Evolutionary conservation across 495 filamentous ascomycete genomes (phyloP), one percentile per base, ranked within the genome.

Genomic region (Penicillium macrosclerotiorum): DNA sequence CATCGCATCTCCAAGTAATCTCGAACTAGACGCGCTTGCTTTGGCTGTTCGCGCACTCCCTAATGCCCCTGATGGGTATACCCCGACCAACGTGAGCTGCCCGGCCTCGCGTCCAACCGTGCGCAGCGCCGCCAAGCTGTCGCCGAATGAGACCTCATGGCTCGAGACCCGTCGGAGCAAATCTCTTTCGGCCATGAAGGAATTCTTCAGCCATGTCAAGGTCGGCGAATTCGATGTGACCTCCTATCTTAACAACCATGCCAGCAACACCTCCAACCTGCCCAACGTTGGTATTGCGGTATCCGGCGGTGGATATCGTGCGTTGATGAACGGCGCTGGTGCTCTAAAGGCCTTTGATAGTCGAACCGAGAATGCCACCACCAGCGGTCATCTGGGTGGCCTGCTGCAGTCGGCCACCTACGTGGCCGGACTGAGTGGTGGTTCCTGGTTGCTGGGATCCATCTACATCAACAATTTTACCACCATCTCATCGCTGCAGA

Each of bases 391-490:
- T 33, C 72, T 97, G 32, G 91, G 93, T 44, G 91, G 91, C 12
- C 65, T 96, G 42, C 71, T 96, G 26, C 92, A 97, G 71, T 75
- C 85, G 1, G 67, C 85, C 3, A 96, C 90, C 0, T 97, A 97
- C 62, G 49, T 96, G 12, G 74, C 89, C 13, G 92, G 89, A 25
- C 73, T 96, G 14, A 91, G 86, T 12, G 92, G 92, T 24, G 93
- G 92, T 40, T 80, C 83, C 9, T 97, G 92, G 92, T 68, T 96
- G 8, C 79, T 96, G 8, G 87, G 88, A 5, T 90, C 85, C 22
- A 77, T 97, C 13, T 93, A 81, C 56, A 73, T 84, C 47, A 97
- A 96, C 71, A 97, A 96, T 67, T 97, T 91, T 70, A 86, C 84
- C 24, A 84, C 81, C 12, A 76, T 96, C 31, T 60, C 78, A 23